These are phyloP conservation scores for Mycogone perniciosa DNA, from an alignment of 2,329 filamentous ascomycete genomes.

Conservation along the genomic window DNA sequence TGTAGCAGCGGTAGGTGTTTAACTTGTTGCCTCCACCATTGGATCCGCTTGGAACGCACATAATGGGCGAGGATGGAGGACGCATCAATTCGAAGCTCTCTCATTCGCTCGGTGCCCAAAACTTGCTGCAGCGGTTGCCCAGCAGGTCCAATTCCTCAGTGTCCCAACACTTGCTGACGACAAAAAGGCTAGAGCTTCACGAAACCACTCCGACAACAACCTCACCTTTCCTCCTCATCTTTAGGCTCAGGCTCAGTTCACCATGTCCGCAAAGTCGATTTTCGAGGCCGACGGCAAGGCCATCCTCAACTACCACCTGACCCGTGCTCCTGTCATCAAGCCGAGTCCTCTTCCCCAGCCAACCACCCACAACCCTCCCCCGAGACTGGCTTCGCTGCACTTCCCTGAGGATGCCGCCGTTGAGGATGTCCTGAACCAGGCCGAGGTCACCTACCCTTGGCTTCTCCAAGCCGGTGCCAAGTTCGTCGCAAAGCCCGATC, in stretches of 20 bases:
- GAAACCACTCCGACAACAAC: neutral
- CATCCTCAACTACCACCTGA: conserved; percentile 99
- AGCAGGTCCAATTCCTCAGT: neutral
- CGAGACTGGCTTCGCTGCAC: conserved; percentile 85
- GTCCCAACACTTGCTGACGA: conserved; percentile 12
- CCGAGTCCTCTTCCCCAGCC: conserved; percentile 82
- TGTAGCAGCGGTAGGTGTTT: neutral
- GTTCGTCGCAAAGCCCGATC: conserved; percentile 98
- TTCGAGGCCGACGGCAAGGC: conserved; percentile 99
- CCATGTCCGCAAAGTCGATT: conserved; percentile 75
- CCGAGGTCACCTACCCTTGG: conserved; percentile 96
- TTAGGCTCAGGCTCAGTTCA: conserved; percentile 23
- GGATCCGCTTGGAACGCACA: neutral
- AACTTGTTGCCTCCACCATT: neutral
- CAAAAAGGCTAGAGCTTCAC: conserved; percentile 8
- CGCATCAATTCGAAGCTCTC: neutral
- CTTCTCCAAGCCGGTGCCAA: conserved; percentile 74
- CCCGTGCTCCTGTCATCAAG: conserved; percentile 95
- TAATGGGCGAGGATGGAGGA: too few relatives aligned
- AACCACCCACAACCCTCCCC: conserved; percentile 83
- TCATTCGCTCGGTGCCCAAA: neutral
- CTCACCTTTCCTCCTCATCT: conserved; percentile 15
- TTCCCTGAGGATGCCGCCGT: conserved; percentile 86
- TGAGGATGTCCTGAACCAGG: conserved; percentile 82
- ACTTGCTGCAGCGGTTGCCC: neutral